Percentiles rank a stretch among this genome's conserved stretches.
phyloP scores from a whole-genome alignment of 305 asterid genomes.

The Ilex paraguariensis region DNA sequence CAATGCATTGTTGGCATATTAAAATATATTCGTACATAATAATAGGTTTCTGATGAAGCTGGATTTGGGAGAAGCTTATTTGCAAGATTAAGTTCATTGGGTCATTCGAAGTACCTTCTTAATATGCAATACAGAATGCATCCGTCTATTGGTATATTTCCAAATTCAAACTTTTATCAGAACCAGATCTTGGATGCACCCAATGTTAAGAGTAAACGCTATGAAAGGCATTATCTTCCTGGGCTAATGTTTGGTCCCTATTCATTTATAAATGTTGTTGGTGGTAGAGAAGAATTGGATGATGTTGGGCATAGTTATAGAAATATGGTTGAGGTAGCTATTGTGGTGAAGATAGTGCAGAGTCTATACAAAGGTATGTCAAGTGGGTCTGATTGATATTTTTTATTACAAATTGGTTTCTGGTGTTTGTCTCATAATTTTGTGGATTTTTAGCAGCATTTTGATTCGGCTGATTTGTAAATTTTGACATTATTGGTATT shows the following conservation, averaged over 20 bases:
- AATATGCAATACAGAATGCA: conserved; percentile 73
- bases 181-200: conserved; percentile 50
- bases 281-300: conserved; percentile 52
- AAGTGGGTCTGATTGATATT: neutral
- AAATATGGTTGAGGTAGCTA: conserved; percentile 73
- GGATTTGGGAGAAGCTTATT: conserved; percentile 77
- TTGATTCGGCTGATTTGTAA: too few relatives aligned
- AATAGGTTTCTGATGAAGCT: conserved; percentile 46
- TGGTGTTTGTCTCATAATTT: too few relatives aligned
- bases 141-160: conserved; percentile 63
- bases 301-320: conserved; percentile 33
- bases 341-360: conserved; percentile 40
- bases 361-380: conserved; percentile 50
- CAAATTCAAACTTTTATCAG: conserved; percentile 49
- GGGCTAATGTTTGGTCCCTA: conserved; percentile 67
- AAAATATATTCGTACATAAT: neutral
- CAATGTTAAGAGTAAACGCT: conserved; percentile 30
- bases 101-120: conserved; percentile 54
- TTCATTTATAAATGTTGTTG: conserved; percentile 55
- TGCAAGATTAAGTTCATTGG: conserved; percentile 57
- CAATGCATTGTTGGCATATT: conserved; percentile 2
- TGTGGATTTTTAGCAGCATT: too few relatives aligned
- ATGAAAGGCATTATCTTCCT: conserved; percentile 30
- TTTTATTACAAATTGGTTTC: too few relatives aligned
- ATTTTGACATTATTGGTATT: too few relatives aligned